Conservation (phyloP, 371 early-diverging fungal species). For the Mucor sp. region DNA sequence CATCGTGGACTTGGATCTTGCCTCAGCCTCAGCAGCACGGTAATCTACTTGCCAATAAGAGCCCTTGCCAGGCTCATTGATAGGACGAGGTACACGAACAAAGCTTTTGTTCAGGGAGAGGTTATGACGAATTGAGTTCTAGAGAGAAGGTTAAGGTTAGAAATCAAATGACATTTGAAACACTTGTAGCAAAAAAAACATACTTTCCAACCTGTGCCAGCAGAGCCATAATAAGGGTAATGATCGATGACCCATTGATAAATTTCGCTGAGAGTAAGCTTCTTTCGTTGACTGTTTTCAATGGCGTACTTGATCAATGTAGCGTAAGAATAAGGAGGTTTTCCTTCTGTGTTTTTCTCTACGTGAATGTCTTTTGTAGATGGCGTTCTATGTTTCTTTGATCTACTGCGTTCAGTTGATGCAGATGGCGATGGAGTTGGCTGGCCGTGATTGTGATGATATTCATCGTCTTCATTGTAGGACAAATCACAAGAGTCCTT, state of each 20-base stretch:
- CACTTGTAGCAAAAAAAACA: not conserved
- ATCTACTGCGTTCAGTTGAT: constrained; percentile 28
- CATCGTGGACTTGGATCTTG: constrained; percentile 17
- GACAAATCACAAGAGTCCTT: constrained; percentile 27
- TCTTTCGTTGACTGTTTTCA: constrained; percentile 61
- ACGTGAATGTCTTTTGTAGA: constrained; percentile 29
- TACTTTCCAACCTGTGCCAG: constrained; percentile 82
- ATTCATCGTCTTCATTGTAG: constrained; percentile 19
- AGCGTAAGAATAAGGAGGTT: constrained; percentile 90
- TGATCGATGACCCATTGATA: constrained; percentile 86
- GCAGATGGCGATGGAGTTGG: constrained; percentile 29
- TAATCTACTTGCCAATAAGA: constrained; percentile 89
- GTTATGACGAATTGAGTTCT: constrained; percentile 98
- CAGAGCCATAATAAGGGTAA: constrained; percentile 79
- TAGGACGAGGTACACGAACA: constrained; percentile 84
- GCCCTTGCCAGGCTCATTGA: constrained; percentile 94
- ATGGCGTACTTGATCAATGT: constrained; percentile 89
- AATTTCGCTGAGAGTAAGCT: constrained; percentile 86
- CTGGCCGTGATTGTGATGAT: constrained; percentile 19
- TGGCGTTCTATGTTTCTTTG: constrained; percentile 20
- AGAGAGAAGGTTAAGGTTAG: not conserved
- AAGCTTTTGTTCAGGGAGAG: constrained; percentile 94
- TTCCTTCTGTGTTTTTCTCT: constrained; percentile 39
- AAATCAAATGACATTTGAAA: not conserved
- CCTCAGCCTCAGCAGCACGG: constrained; percentile 30